Percentiles rank a stretch among this genome's conserved stretches.
phyloP scores from a whole-genome alignment of 208 protist species.

The Jaenimonas drosophilae region DNA sequence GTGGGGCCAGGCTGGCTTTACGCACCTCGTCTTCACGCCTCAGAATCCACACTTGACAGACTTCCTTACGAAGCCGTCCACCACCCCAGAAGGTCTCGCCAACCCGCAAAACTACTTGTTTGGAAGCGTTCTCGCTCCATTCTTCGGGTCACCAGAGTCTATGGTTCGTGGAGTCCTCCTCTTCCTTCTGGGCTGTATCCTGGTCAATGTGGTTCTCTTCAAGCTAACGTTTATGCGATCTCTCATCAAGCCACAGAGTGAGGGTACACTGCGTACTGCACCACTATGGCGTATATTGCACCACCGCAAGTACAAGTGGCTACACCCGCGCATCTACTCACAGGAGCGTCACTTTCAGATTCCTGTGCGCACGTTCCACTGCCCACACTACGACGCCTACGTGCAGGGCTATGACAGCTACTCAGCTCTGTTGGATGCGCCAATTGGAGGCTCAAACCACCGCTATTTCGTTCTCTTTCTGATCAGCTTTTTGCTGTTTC shows the following conservation, averaged over 20 bases:
- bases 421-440: constrained; percentile 53
- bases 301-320: constrained; percentile 33
- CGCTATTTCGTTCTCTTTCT: constrained; percentile 40
- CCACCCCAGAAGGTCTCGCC: too few relatives aligned
- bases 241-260: constrained; percentile 9
- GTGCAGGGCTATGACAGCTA: constrained; percentile 67
- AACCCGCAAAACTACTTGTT: constrained; percentile 1
- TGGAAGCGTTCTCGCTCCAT: neutral
- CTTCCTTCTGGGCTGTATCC: constrained; percentile 14
- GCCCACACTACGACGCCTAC: constrained; percentile 50
- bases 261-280: constrained; percentile 23
- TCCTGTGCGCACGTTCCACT: constrained; percentile 73
- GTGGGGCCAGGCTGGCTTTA: too few relatives aligned
- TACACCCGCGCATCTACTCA: constrained; percentile 55
- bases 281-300: constrained; percentile 52
- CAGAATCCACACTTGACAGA: too few relatives aligned
- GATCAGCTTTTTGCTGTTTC: constrained; percentile 27
- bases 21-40: too few relatives aligned
- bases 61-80: too few relatives aligned
- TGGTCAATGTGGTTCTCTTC: constrained; percentile 18
- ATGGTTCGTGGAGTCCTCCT: constrained; percentile 11
- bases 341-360: constrained; percentile 44
- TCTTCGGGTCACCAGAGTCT: neutral
- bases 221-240: constrained; percentile 28
- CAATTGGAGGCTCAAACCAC: constrained; percentile 56